Percentiles rank a stretch among this genome's conserved stretches.
Conservation (phyloP, 2,329 filamentous ascomycete genomes). For the Apiospora hydei region DNA sequence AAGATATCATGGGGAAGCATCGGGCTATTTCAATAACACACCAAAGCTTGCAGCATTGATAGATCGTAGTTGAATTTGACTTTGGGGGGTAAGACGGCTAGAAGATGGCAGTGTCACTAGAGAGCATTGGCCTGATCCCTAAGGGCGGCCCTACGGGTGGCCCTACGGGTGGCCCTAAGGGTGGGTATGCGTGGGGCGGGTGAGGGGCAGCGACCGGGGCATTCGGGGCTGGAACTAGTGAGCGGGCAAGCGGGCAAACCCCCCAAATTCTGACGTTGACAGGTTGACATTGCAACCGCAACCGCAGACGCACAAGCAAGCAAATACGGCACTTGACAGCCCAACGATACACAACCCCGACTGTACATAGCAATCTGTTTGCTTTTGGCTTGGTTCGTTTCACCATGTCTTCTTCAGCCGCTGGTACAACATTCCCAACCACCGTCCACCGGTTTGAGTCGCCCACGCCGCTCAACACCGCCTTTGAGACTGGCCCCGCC, state of each 20-base stretch:
- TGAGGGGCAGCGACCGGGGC: neutral
- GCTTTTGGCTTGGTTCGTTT: neutral
- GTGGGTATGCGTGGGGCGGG: neutral
- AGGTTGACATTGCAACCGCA: neutral
- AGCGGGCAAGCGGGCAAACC: neutral
- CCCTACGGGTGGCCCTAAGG: slow-evolving; percentile 55
- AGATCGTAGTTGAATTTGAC: neutral
- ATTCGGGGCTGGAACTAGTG: neutral
- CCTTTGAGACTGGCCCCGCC: slow-evolving; percentile 55
- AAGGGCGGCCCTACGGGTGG: neutral
- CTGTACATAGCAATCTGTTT: neutral
- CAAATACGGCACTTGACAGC: neutral
- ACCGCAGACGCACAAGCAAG: neutral
- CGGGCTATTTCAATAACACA: too few relatives aligned
- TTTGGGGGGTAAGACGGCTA: neutral
- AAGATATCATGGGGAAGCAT: too few relatives aligned
- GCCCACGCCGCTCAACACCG: slow-evolving; percentile 48
- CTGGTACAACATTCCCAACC: slow-evolving; percentile 47
- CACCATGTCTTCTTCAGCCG: neutral
- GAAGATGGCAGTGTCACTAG: neutral
- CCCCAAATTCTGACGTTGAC: slow-evolving; percentile 5
- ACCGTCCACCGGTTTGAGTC: slow-evolving; percentile 53
- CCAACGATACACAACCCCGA: neutral
- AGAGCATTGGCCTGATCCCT: neutral
- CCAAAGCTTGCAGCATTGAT: too few relatives aligned